Evolutionary conservation across 305 asterid species (phyloP).

Genomic region (Andrographis paniculata): DNA sequence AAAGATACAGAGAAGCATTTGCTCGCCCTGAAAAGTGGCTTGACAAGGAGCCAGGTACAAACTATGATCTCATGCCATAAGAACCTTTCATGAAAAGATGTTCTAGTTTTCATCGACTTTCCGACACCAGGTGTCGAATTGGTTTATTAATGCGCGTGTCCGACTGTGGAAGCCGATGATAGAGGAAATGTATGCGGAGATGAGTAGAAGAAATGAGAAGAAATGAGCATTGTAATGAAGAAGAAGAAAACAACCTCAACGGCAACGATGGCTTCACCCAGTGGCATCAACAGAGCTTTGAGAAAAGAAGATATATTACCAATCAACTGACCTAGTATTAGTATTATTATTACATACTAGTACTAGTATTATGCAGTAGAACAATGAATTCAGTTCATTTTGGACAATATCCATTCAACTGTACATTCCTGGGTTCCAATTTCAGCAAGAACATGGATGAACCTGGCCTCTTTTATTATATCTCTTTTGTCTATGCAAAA

Average conservation of each 20-base stretch:
- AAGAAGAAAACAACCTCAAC: too few species aligned
- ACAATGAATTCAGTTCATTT: too few species aligned
- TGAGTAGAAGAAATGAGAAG: constrained; percentile 47
- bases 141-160: constrained; percentile 87
- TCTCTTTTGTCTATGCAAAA: constrained; percentile 17
- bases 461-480: constrained; percentile 23
- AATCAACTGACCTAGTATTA: constrained; percentile 18
- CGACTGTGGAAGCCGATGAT: constrained; percentile 92
- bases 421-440: not conserved
- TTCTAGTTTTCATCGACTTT: not conserved
- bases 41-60: constrained; percentile 72
- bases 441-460: not conserved
- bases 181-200: constrained; percentile 85
- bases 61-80: not conserved
- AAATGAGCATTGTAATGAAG: constrained; percentile 24
- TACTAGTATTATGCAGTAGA: too few species aligned
- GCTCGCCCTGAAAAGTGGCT: constrained; percentile 87
- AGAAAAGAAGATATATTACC: constrained; percentile 31
- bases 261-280: constrained; percentile 20
- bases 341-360: not conserved
- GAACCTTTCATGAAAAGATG: not conserved
- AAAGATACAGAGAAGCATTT: constrained; percentile 93
- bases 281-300: constrained; percentile 24
- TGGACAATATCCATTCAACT: not conserved
- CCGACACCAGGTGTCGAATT: constrained; percentile 40